Base-by-base conservation (phyloP, 768 basidiomycete species). In the Cubamyces lactineus region DNA sequence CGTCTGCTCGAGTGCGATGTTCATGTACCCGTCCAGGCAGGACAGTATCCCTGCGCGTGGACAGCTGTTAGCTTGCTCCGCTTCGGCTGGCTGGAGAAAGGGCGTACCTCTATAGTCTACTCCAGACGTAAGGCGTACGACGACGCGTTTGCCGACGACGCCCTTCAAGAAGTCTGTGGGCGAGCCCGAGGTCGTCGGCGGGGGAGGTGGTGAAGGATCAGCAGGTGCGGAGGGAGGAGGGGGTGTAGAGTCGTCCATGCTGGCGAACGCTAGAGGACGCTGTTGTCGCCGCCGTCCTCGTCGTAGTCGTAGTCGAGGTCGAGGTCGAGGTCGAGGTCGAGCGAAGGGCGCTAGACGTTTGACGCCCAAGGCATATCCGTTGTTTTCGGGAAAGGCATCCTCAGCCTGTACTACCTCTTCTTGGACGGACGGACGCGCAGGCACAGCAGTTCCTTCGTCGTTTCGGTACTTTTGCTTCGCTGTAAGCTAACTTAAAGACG, bases 1-100 rank as follows among this genome's bases (percentile, higher is more conserved):
- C 3, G 96, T 97, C 74, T 97, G 92, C 76, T 99, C 97, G 39
- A 98, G 77, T 15, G 94, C 97, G 52, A 98, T 96, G 77, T 98
- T 98, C 97, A 99, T 98, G 75, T 97, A 98, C 0, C 96, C 96
- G 75, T 98, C 97, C 23, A 98, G 82, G 71, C 97, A 98, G 3
- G 94, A 96, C 15, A 99, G 78, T 3, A 95, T 82, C 19, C 96
- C 96, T 98, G 62, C 34, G 34, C 34, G 34, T 9, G 11, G 51
- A 40, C n/a, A 46, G 12, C 16, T 17, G 4, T 17, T 9, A 8
- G 16, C 34, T 55, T 63, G 48, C 58, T 64, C 5, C 1, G 3
- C 24, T 40, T 39, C 28, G 28, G 4, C 3, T 3, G 28, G 28
- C 3, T 28, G 28, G 28, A 28, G 34, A 9, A 34, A n/a, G 12